Conservation (phyloP, 768 basidiomycete genomes). For the Naganishia randhawae region DNA sequence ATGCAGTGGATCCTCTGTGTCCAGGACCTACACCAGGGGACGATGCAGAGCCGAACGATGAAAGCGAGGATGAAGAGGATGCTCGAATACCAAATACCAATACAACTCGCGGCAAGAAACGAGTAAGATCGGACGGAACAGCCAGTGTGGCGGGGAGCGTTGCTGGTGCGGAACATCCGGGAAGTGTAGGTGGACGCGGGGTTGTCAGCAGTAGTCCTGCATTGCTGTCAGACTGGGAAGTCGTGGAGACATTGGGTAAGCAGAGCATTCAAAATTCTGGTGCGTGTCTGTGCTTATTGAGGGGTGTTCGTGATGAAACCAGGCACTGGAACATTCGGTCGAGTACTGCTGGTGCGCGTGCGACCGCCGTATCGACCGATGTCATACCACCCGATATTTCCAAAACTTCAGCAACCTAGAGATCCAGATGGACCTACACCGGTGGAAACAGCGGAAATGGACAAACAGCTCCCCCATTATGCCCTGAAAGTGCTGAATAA, state of each 20-base stretch:
- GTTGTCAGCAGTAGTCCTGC: constrained; percentile 5
- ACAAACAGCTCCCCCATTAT: constrained; percentile 49
- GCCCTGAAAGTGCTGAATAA: constrained; percentile 52
- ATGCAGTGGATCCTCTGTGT: constrained; percentile 2
- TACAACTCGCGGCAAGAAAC: constrained; percentile 12
- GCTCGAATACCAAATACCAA: not conserved
- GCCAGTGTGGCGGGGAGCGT: not conserved
- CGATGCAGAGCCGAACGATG: not conserved
- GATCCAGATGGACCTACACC: constrained; percentile 39
- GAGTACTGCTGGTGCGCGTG: constrained; percentile 77
- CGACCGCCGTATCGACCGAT: constrained; percentile 27
- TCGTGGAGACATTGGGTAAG: constrained; percentile 52
- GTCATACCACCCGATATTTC: constrained; percentile 46
- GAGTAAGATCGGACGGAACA: constrained; percentile 13
- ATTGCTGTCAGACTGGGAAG: constrained; percentile 47
- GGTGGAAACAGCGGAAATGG: constrained; percentile 41
- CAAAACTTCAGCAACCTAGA: constrained; percentile 41
- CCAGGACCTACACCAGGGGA: not conserved
- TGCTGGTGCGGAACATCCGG: not conserved
- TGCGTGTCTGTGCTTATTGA: not conserved
- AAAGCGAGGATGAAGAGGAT: not conserved
- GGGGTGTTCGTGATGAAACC: constrained; percentile 10
- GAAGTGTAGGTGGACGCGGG: not conserved
- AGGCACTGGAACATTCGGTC: constrained; percentile 96
- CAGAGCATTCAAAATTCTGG: not conserved